Conservation (phyloP, 345 rosid genomes). For the Hevea brasiliensis region DNA sequence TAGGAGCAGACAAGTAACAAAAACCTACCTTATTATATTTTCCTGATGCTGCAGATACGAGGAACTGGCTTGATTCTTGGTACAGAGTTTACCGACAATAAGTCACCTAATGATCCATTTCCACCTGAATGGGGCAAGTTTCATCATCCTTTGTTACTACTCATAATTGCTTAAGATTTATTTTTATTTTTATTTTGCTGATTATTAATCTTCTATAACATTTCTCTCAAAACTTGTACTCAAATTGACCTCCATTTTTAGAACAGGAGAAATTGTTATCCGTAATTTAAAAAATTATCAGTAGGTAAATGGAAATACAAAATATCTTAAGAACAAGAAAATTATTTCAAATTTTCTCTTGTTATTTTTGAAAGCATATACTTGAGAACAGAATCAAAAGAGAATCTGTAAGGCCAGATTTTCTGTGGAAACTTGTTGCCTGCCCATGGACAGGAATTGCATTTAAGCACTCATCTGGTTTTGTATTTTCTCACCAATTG, state of each 20-base stretch:
- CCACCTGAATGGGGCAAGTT: constrained; percentile 94
- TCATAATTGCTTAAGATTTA: not conserved
- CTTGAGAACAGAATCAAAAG: not conserved
- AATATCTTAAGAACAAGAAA: not conserved
- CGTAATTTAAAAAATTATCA: not conserved
- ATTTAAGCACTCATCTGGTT: not conserved
- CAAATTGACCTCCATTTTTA: not conserved
- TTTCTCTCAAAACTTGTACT: not conserved
- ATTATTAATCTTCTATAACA: not conserved
- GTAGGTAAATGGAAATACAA: not conserved
- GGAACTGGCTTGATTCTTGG: constrained; percentile 92
- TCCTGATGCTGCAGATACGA: constrained; percentile 57
- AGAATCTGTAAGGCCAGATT: not conserved
- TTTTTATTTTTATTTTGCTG: not conserved
- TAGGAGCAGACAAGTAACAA: not conserved
- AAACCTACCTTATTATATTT: constrained; percentile 8
- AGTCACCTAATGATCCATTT: constrained; percentile 84
- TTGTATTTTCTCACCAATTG: not conserved
- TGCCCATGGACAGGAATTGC: not conserved
- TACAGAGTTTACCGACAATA: constrained; percentile 82
- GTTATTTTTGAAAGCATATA: not conserved
- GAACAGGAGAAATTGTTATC: no score
- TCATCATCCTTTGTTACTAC: not conserved
- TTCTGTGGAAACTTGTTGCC: not conserved
- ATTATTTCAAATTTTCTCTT: not conserved